Evolutionary conservation across 495 filamentous ascomycete species (phyloP).

Genomic region (Aspergillus baeticus): DNA sequence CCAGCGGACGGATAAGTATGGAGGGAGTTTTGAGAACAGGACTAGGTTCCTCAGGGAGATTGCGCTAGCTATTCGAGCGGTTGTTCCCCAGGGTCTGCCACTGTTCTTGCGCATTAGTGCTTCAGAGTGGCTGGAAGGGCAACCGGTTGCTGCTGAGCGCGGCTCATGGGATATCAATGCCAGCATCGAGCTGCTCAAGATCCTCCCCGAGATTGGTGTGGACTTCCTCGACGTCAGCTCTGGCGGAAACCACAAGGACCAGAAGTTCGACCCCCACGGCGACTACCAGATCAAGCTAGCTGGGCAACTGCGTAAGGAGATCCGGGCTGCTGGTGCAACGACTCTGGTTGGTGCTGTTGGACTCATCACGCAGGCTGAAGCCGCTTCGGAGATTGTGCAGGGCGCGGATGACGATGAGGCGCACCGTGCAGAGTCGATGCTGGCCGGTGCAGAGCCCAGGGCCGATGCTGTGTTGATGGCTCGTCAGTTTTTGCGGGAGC

Average conservation of each 20-base stretch:
- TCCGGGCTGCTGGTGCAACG: conserved; percentile 53
- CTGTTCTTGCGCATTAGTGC: conserved; percentile 68
- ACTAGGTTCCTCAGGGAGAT: conserved; percentile 56
- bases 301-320: conserved; percentile 52
- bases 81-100: conserved; percentile 60
- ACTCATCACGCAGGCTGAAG: conserved; percentile 61
- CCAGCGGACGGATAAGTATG: conserved; percentile 60
- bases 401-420: conserved; percentile 48
- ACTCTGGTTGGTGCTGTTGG: conserved; percentile 73
- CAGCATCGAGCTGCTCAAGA: conserved; percentile 59
- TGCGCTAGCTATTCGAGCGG: conserved; percentile 50
- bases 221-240: conserved; percentile 77
- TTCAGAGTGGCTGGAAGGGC: conserved; percentile 70
- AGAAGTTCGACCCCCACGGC: conserved; percentile 54
- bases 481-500: conserved; percentile 64
- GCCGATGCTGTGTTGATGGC: conserved; percentile 65
- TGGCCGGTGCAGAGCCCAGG: conserved; percentile 38
- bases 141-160: conserved; percentile 35
- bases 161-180: conserved; percentile 66
- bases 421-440: conserved; percentile 35
- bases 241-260: conserved; percentile 61
- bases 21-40: conserved; percentile 57
- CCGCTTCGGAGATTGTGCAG: conserved; percentile 58
- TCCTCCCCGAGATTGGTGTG: conserved; percentile 63
- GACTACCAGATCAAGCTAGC: conserved; percentile 67